phyloP scores from a whole-genome alignment of 2,329 filamentous ascomycete species.

The Pseudogymnoascus sp. region DNA sequence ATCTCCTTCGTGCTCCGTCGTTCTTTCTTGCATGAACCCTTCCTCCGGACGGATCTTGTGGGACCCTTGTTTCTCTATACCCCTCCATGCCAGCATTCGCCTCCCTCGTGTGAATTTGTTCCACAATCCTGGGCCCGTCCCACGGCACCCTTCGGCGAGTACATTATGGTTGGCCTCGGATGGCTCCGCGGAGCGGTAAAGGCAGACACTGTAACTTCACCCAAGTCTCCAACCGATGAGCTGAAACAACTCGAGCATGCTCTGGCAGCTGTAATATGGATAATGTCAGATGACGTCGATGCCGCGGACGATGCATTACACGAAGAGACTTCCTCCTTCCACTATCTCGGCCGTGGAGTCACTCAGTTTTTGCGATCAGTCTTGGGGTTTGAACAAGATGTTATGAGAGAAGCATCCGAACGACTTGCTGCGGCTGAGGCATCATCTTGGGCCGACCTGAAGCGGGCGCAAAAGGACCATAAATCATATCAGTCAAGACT shows the following conservation, averaged over 20 bases:
- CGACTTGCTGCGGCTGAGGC: slow-evolving; percentile 69
- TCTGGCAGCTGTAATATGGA: slow-evolving; percentile 58
- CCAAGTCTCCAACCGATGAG: slow-evolving; percentile 35
- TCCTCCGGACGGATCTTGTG: not conserved
- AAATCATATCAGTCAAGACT: slow-evolving; percentile 46
- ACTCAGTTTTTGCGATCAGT: slow-evolving; percentile 79
- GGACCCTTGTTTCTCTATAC: not conserved
- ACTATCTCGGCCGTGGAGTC: slow-evolving; percentile 73
- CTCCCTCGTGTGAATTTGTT: not conserved
- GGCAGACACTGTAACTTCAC: slow-evolving; percentile 1
- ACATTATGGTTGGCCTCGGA: slow-evolving; percentile 6
- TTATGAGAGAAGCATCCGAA: slow-evolving; percentile 75
- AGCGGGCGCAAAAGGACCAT: slow-evolving; percentile 62
- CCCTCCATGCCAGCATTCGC: not conserved
- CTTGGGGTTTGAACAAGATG: slow-evolving; percentile 82
- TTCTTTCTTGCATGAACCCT: not conserved
- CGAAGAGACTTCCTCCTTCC: slow-evolving; percentile 74
- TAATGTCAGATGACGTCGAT: slow-evolving; percentile 87
- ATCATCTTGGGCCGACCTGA: slow-evolving; percentile 66
- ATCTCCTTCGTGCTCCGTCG: not conserved
- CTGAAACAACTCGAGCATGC: slow-evolving; percentile 51
- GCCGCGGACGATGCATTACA: slow-evolving; percentile 67
- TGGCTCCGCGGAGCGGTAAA: not conserved
- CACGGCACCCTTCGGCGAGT: not conserved
- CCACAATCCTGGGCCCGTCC: not conserved